Evolutionary conservation across 2,329 filamentous ascomycete genomes (phyloP).

Genomic region (Colletotrichum gloeosporioides): DNA sequence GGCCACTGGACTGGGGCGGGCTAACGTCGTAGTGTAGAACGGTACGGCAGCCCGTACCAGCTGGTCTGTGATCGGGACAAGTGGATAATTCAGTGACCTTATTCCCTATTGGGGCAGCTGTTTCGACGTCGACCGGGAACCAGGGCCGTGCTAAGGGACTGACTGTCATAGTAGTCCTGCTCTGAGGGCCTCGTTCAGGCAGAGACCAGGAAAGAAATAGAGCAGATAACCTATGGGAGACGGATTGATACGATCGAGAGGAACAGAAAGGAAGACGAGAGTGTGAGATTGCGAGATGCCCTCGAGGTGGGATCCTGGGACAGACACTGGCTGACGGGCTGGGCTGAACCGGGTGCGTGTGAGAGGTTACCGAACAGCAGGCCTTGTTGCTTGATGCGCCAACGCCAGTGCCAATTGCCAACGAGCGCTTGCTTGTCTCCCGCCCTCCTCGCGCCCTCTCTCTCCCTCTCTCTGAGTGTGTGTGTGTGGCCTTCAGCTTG

Average conservation of each 20-base stretch:
- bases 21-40: background rate
- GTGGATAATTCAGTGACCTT: conserved; percentile 4
- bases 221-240: background rate
- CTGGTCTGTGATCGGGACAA: background rate
- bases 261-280: background rate
- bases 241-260: background rate
- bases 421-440: background rate
- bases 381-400: background rate
- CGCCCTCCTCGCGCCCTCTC: background rate
- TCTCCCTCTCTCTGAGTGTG: background rate
- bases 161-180: background rate
- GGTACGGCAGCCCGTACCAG: background rate
- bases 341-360: background rate
- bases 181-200: background rate
- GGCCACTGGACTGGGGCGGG: background rate
- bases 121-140: conserved; percentile 1
- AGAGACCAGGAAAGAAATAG: background rate
- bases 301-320: background rate
- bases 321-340: background rate
- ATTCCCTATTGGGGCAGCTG: conserved; percentile 3
- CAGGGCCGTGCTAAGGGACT: background rate
- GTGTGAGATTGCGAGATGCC: background rate
- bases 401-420: background rate
- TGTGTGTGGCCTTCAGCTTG: background rate
- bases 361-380: background rate